Evolutionary conservation across 2,329 filamentous ascomycete genomes (phyloP).

Genomic region (Penicillium sp.): DNA sequence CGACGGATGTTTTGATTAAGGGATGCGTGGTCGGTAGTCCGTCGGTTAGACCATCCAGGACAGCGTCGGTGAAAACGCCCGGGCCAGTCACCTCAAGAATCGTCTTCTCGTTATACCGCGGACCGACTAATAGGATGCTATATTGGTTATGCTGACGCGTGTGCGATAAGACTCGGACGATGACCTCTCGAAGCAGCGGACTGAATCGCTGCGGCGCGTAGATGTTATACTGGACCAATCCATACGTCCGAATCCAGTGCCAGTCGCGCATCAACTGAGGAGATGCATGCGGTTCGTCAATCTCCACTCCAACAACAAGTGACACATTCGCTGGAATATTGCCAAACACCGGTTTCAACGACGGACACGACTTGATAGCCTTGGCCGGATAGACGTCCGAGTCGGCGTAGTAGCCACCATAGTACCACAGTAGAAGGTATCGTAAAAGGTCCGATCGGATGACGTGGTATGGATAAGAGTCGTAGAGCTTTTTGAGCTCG

Average conservation of each 20-base stretch:
- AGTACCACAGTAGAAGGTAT: slow-evolving; percentile 43
- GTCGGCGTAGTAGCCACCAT: slow-evolving; percentile 43
- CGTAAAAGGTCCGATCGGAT: slow-evolving; percentile 55
- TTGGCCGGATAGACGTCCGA: slow-evolving; percentile 36
- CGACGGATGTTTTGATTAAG: slow-evolving; percentile 30
- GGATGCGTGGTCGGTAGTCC: slow-evolving; percentile 33
- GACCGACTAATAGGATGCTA: slow-evolving; percentile 19
- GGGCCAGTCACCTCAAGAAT: slow-evolving; percentile 41
- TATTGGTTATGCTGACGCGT: slow-evolving; percentile 32
- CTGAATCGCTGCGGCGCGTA: slow-evolving; percentile 43
- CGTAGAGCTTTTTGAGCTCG: slow-evolving; percentile 32
- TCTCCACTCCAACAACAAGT: slow-evolving; percentile 40
- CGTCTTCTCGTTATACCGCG: slow-evolving; percentile 31
- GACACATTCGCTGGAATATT: slow-evolving; percentile 31
- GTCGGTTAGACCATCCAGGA: slow-evolving; percentile 36
- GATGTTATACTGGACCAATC: slow-evolving; percentile 41
- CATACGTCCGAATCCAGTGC: slow-evolving; percentile 42
- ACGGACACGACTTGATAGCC: slow-evolving; percentile 35
- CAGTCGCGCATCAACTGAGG: slow-evolving; percentile 35
- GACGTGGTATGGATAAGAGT: slow-evolving; percentile 51
- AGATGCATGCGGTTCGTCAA: slow-evolving; percentile 43
- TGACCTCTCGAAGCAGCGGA: slow-evolving; percentile 36
- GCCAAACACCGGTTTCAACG: slow-evolving; percentile 28
- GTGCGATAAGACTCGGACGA: slow-evolving; percentile 39
- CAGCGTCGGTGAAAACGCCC: slow-evolving; percentile 40